A percentile compares a stretch with the other conserved stretches of the same genome.
These are phyloP conservation scores for Aspergillus tanneri DNA, from an alignment of 2,329 filamentous ascomycete genomes.

Conservation along the genomic window DNA sequence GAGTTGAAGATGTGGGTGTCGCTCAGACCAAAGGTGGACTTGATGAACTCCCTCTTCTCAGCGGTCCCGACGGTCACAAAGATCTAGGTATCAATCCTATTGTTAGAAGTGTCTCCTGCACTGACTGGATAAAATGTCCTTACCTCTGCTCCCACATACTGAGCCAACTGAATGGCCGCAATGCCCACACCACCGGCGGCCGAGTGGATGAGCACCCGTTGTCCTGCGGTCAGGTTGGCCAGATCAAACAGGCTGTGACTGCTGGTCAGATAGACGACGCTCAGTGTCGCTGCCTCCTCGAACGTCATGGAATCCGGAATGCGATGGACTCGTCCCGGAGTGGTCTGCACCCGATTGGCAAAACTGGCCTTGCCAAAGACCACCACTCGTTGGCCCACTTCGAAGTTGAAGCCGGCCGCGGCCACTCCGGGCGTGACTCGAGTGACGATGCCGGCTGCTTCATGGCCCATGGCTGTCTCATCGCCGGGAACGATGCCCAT, in stretches of 20 bases:
- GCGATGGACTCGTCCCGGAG: neutral
- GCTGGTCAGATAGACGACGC: neutral
- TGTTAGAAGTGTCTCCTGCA: too few relatives aligned
- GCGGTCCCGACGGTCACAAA: conserved; percentile 7
- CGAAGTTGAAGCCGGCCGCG: neutral
- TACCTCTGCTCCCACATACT: neutral
- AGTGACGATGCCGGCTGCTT: neutral
- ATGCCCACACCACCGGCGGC: conserved; percentile 14
- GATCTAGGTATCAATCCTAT: too few relatives aligned
- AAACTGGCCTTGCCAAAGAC: neutral
- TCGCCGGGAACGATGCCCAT: neutral
- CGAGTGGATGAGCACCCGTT: conserved; percentile 15
- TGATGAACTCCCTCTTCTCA: neutral
- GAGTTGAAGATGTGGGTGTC: neutral
- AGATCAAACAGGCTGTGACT: neutral
- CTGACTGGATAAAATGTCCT: too few relatives aligned
- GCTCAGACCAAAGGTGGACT: neutral
- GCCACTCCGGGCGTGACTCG: neutral
- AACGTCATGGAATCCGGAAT: neutral
- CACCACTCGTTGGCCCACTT: neutral
- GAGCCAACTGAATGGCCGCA: conserved; percentile 9
- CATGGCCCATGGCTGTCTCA: neutral
- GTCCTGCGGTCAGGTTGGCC: neutral
- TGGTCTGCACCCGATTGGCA: neutral
- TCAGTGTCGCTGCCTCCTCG: conserved; percentile 1